A percentile compares a stretch with the other conserved stretches of the same genome.
phyloP scores from a whole-genome alignment of 179 eudicot genomes.

The Vitellaria paradoxa region DNA sequence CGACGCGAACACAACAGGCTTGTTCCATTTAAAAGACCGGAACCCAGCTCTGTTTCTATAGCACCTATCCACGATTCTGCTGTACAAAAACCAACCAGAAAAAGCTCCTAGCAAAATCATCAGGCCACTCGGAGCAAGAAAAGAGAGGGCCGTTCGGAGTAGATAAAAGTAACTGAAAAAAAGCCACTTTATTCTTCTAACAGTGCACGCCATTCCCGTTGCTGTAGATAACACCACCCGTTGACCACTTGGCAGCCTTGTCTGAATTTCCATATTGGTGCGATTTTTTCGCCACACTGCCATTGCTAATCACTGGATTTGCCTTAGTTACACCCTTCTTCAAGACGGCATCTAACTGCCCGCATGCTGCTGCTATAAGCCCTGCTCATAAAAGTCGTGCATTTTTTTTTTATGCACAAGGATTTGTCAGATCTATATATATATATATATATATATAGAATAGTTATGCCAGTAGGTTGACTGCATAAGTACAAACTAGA shows the following conservation, averaged over 20 bases:
- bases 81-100: constrained; percentile 14
- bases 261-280: constrained; percentile 33
- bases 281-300: constrained; percentile 23
- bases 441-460: not conserved
- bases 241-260: constrained; percentile 35
- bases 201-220: constrained; percentile 62
- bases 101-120: constrained; percentile 18
- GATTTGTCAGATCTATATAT: not conserved
- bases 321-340: constrained; percentile 30
- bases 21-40: constrained; percentile 61
- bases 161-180: not conserved
- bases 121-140: constrained; percentile 11
- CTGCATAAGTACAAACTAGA: not conserved
- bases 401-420: not conserved
- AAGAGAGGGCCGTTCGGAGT: not conserved
- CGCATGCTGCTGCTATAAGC: constrained; percentile 80
- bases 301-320: constrained; percentile 35
- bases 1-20: constrained; percentile 33
- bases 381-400: constrained; percentile 38
- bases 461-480: not conserved
- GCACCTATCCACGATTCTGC: constrained; percentile 29
- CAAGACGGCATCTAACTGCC: constrained; percentile 59
- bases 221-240: constrained; percentile 40
- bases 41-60: constrained; percentile 38
- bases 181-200: constrained; percentile 9